Conservation (phyloP, 768 basidiomycete species). For the Phlegmacium glaucopus region DNA sequence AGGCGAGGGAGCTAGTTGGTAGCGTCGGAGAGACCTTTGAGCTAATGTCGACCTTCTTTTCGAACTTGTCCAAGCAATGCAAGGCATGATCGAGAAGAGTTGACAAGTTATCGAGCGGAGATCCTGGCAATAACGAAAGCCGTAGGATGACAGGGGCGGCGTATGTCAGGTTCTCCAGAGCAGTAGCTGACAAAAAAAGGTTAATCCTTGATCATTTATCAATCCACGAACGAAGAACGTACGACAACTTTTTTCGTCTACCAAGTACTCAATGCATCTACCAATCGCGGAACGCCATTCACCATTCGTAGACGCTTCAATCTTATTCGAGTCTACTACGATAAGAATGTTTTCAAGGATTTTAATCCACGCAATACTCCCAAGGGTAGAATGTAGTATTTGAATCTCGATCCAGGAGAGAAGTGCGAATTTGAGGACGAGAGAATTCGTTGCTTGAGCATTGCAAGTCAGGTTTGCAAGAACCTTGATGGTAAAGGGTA, state of each 20-base stretch:
- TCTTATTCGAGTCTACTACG: conserved; percentile 44
- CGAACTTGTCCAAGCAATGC: conserved; percentile 24
- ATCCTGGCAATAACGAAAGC: conserved; percentile 30
- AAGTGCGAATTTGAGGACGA: conserved; percentile 69
- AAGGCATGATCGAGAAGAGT: conserved; percentile 26
- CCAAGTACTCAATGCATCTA: conserved; percentile 45
- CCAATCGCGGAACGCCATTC: conserved; percentile 59
- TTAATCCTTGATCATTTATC: not conserved
- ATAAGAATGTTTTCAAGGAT: conserved; percentile 63
- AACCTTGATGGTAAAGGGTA: conserved; percentile 40
- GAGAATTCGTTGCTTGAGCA: conserved; percentile 60
- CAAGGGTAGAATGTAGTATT: conserved; percentile 33
- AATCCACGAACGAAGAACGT: conserved; percentile 8
- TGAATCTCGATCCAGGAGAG: conserved; percentile 85
- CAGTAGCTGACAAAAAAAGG: conserved; percentile 1
- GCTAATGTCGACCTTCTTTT: conserved; percentile 18
- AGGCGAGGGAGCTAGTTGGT: conserved; percentile 14
- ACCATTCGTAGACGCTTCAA: conserved; percentile 51
- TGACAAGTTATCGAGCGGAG: conserved; percentile 20
- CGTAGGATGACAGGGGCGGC: conserved; percentile 29
- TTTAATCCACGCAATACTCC: conserved; percentile 58
- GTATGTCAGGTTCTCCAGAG: conserved; percentile 7
- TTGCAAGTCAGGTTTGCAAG: conserved; percentile 74
- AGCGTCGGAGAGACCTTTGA: not conserved
- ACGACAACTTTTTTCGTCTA: conserved; percentile 30